Conservation (phyloP, 768 basidiomycete species). For the Saitozyma sp. region DNA sequence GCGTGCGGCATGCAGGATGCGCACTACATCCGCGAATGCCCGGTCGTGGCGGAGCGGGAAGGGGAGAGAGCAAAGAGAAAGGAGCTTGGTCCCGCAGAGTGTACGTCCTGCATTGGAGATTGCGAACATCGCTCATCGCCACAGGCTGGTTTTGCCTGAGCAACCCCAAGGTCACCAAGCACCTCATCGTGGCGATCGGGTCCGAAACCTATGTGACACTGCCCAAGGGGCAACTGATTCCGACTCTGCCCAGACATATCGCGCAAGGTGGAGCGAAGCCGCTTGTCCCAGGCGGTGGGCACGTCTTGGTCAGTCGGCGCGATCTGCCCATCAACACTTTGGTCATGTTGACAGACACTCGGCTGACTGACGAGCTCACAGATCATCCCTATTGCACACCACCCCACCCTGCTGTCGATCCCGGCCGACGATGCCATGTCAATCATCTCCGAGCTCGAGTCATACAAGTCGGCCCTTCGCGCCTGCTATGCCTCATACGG, state of each 20-base stretch:
- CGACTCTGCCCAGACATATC: constrained; percentile 57
- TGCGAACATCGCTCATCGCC: constrained; percentile 14
- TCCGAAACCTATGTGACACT: constrained; percentile 89
- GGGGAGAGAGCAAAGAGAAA: constrained; percentile 55
- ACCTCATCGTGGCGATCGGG: constrained; percentile 92
- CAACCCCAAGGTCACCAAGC: constrained; percentile 90
- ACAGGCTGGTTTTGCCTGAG: constrained; percentile 96
- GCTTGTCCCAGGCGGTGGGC: constrained; percentile 87
- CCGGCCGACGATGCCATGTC: constrained; percentile 73
- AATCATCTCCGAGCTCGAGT: constrained; percentile 77
- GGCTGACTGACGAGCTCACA: constrained; percentile 21
- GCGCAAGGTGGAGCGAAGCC: constrained; percentile 53
- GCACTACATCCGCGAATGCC: constrained; percentile 87
- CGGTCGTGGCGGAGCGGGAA: constrained; percentile 60
- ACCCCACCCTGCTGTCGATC: constrained; percentile 80
- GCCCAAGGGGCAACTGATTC: constrained; percentile 92
- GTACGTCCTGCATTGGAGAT: constrained; percentile 56
- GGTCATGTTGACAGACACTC: background rate
- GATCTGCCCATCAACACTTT: background rate
- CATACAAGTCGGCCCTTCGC: constrained; percentile 74
- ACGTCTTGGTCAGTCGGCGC: constrained; percentile 73
- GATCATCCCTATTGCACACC: constrained; percentile 70
- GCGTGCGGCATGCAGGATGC: constrained; percentile 77
- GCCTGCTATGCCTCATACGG: constrained; percentile 70
- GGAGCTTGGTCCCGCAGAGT: constrained; percentile 64